Evolutionary conservation across 352 stramenopile genomes (phyloP), one percentile per base, ranked within the genome.

Genomic region (Thalassiosira allenii): DNA sequence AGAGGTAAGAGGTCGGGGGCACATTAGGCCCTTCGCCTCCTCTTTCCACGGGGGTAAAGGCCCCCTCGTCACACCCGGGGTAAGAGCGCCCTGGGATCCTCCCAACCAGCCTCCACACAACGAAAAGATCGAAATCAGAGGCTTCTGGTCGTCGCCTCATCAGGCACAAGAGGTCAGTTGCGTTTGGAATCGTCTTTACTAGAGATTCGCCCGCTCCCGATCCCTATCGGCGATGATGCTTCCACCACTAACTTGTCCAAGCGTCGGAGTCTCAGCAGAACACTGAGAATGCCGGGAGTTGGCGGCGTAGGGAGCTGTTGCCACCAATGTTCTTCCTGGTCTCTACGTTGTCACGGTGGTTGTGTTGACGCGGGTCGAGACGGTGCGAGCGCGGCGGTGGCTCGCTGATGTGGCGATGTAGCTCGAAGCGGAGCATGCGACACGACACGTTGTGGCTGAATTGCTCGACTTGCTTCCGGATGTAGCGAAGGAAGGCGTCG

Each of bases 401-500:
- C 5, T 63, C 53, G 9, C 8, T n/a, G 11, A 63, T 37, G 25
- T 37, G 53, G 6, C 29, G 12, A 23, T 41, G 20, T 6, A 37
- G 8, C 53, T 63, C 30, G 25, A n/a, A 41, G 14, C 23, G 30
- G 8, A 63, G 53, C 53, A 63, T 63, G 6, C 53, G 12, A 4
- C 12, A 14, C 22, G 53, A 63, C 9, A 63, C 53, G 22, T 63
- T 63, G 12, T 63, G 6, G 30, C 12, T 63, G 53, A 63, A 63
- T 63, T 63, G 53, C 9, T 63, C 22, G 4, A 63, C 53, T 37
- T 63, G 25, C 37, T 63, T 63, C 5, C 53, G 53, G 49, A 56
- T 75, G 53, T 75, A 68, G 3, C 14, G 20, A 2, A 75, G 20
- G 33, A 75, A 75, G 33, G 66, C 52, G 25, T 51, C 51, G n/a